Conservation (phyloP, 2,329 filamentous ascomycete species). For the Fusarium subtropicale region DNA sequence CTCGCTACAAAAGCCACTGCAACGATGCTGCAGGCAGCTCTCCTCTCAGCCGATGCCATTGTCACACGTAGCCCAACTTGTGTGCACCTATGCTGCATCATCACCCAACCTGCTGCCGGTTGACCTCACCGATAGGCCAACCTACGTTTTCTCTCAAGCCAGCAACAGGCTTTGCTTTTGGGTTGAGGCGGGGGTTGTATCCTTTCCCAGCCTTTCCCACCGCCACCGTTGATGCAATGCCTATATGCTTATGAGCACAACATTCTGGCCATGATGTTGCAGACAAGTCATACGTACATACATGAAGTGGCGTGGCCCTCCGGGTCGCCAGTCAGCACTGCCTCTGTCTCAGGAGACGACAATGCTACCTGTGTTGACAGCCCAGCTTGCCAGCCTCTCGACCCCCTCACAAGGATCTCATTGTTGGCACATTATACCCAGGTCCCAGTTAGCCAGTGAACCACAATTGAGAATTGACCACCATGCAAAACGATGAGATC, state of each 20-base stretch:
- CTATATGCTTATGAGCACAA: conserved; percentile 19
- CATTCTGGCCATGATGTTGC: conserved; percentile 18
- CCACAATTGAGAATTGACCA: not conserved
- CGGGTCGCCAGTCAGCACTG: conserved; percentile 21
- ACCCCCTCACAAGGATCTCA: not conserved
- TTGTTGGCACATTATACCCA: not conserved
- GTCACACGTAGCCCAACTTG: conserved; percentile 42
- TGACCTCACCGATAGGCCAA: conserved; percentile 36
- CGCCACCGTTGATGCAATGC: conserved; percentile 32
- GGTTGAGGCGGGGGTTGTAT: conserved; percentile 12
- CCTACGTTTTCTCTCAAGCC: conserved; percentile 7
- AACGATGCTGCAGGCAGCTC: conserved; percentile 35
- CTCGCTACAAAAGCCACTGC: conserved; percentile 17
- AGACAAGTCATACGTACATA: conserved; percentile 17
- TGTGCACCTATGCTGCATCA: conserved; percentile 3
- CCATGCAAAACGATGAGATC: not conserved
- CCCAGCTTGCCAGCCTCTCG: not conserved
- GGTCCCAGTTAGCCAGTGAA: not conserved
- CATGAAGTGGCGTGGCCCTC: conserved; percentile 8
- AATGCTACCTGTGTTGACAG: conserved; percentile 17
- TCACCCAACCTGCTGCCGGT: conserved; percentile 32
- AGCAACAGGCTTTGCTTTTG: conserved; percentile 11
- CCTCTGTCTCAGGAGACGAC: conserved; percentile 23
- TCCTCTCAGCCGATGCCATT: conserved; percentile 42
- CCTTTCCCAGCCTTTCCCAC: conserved; percentile 31